Conservation (phyloP, 2,329 filamentous ascomycete genomes). For the Cladophialophora psammophila region DNA sequence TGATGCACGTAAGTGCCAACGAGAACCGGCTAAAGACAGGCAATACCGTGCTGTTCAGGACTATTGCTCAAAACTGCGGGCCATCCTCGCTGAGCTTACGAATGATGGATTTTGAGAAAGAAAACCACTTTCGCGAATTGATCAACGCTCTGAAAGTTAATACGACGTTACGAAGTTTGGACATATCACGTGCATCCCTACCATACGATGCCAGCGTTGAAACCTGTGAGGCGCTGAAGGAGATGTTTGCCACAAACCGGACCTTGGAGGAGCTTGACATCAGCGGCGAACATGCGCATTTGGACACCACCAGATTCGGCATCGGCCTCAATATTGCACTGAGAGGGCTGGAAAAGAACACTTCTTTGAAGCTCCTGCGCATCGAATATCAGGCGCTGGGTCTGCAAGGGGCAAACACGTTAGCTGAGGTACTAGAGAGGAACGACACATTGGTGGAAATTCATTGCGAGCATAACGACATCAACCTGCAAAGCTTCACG, state of each 20-base stretch:
- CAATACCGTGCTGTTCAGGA: conserved; percentile 52
- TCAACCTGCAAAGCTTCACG: conserved; percentile 68
- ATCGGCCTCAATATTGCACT: conserved; percentile 72
- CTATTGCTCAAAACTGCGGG: conserved; percentile 60
- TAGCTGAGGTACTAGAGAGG: conserved; percentile 71
- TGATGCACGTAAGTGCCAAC: conserved; percentile 71
- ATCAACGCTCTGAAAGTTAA: conserved; percentile 69
- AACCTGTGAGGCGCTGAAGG: conserved; percentile 68
- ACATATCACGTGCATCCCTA: conserved; percentile 74
- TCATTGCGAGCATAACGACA: conserved; percentile 74
- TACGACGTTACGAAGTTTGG: conserved; percentile 67
- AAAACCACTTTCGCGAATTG: conserved; percentile 69
- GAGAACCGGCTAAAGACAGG: conserved; percentile 61
- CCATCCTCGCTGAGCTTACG: conserved; percentile 71
- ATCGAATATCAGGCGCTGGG: conserved; percentile 75
- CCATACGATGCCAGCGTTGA: conserved; percentile 73
- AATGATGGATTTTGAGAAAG: conserved; percentile 72
- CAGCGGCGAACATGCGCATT: conserved; percentile 72
- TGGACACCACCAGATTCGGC: conserved; percentile 74
- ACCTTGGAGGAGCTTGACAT: conserved; percentile 72
- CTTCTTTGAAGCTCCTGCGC: conserved; percentile 65
- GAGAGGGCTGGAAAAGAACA: conserved; percentile 69
- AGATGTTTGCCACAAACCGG: conserved; percentile 72
- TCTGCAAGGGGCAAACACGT: conserved; percentile 71
- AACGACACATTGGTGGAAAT: conserved; percentile 70